A percentile compares a stretch with the other conserved stretches of the same genome.
Conservation (phyloP, 345 rosid species). For the Arabis alpina region DNA sequence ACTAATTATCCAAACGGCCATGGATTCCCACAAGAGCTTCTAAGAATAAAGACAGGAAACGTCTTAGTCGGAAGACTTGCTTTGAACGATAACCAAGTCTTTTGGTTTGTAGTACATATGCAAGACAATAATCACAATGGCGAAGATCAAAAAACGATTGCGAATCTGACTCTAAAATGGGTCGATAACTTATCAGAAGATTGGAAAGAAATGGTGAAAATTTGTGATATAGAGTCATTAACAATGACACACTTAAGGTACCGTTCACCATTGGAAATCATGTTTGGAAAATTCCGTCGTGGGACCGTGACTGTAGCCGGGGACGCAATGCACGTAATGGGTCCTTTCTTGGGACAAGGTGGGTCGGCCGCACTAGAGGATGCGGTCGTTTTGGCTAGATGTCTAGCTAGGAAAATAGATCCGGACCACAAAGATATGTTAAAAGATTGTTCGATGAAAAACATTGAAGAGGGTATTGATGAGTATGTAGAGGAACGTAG, state of each 20-base stretch:
- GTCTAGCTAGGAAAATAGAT: conserved; percentile 45
- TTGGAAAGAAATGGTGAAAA: conserved; percentile 48
- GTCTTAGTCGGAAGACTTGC: conserved; percentile 47
- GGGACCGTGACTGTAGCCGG: conserved; percentile 62
- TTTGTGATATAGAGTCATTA: conserved; percentile 43
- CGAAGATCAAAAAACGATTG: conserved; percentile 45
- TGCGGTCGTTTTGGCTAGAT: conserved; percentile 56
- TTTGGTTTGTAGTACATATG: conserved; percentile 48
- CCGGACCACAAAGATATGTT: conserved; percentile 22
- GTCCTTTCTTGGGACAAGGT: conserved; percentile 58
- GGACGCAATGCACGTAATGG: conserved; percentile 60
- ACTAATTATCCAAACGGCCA: conserved; percentile 52
- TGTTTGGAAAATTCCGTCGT: conserved; percentile 42
- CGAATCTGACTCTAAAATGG: conserved; percentile 33
- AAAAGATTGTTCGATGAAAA: conserved; percentile 3
- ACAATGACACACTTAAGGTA: conserved; percentile 50
- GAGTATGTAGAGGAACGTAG: conserved; percentile 39
- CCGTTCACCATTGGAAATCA: conserved; percentile 50
- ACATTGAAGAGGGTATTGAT: conserved; percentile 46
- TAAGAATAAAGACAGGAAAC: conserved; percentile 28
- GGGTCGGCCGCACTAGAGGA: conserved; percentile 59
- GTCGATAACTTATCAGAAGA: conserved; percentile 47
- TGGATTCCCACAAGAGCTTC: conserved; percentile 41
- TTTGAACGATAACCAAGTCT: conserved; percentile 38
- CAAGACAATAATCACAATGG: conserved; percentile 27